Evolutionary conservation across 495 filamentous ascomycete genomes (phyloP), one percentile per base, ranked within the genome.

Genomic region (Penicillium flavigenum): DNA sequence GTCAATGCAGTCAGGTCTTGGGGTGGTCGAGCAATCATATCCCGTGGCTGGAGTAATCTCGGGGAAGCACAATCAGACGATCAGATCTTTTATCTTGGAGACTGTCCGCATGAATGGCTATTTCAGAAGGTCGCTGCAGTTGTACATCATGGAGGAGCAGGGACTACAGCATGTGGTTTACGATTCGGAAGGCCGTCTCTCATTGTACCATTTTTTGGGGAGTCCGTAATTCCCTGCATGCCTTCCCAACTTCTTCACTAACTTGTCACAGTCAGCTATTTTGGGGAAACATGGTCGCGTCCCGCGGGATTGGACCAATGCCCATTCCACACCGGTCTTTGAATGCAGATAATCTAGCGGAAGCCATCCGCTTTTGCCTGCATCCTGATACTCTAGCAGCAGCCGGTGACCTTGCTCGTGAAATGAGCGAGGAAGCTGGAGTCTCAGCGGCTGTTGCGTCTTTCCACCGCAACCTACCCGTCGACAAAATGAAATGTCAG

Each of bases 221-320:
- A 87, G 71, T 74, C 52, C 38, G 69, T 67, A 16, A 46, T 10
- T 32, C 9, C 27, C 16, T 34, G 19, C 14, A 27, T 0, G 12
- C 4, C 0, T 20, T 1, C n/a, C 1, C 3, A 9, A 11, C 3
- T 41, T n/a, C 17, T 11, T 43, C 9, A 22, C 57, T 49, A 44
- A 62, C 14, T 22, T 41, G 1, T 24, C 6, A 17, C 5, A 63
- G 51, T 60, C 89, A 93, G 68, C 77, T 82, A 22, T 93, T 92
- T 66, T 93, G 89, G 89, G 89, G 88, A 2, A 63, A 74, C 1
- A 90, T 89, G 83, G 78, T 91, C 16, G 59, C 53, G 0, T 50
- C 70, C 54, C 80, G 84, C 11, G 85, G 86, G 7, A 85, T 85
- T 2, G 86, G 86, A 5, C 85, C 86, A 0, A 60, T 71, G 0